Conservation (phyloP, 768 basidiomycete genomes). For the Tulasnella sp. region DNA sequence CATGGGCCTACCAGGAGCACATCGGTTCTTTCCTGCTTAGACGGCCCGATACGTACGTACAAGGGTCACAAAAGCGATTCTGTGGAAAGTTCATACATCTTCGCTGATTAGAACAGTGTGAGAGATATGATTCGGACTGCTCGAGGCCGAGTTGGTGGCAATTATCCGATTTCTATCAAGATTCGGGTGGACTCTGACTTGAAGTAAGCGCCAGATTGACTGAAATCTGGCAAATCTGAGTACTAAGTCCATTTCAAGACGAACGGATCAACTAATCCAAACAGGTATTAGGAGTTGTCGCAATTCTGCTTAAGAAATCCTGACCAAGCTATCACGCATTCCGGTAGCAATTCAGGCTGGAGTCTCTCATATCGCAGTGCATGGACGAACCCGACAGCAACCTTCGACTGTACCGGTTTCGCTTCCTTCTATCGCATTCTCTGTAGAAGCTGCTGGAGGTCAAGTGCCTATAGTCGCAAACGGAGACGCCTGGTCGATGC, state of each 20-base stretch:
- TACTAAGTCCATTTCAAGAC: slow-evolving; percentile 17
- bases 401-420: slow-evolving; percentile 32
- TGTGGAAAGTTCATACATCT: background rate
- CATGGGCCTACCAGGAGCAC: slow-evolving; percentile 34
- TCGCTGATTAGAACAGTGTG: background rate
- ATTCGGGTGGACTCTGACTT: slow-evolving; percentile 34
- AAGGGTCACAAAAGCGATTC: background rate
- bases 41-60: slow-evolving; percentile 30
- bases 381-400: slow-evolving; percentile 36
- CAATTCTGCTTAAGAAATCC: background rate
- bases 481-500: slow-evolving; percentile 32
- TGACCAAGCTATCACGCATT: background rate
- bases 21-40: slow-evolving; percentile 35
- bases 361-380: slow-evolving; percentile 32
- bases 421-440: slow-evolving; percentile 30
- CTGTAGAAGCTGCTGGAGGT: slow-evolving; percentile 29
- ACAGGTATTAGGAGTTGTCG: slow-evolving; percentile 18
- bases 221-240: background rate
- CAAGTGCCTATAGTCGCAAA: slow-evolving; percentile 34
- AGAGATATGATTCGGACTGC: slow-evolving; percentile 32
- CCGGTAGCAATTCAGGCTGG: slow-evolving; percentile 27
- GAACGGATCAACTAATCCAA: slow-evolving; percentile 30
- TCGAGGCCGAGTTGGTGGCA: slow-evolving; percentile 30
- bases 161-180: slow-evolving; percentile 36
- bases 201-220: slow-evolving; percentile 19